phyloP scores from a whole-genome alignment of 768 basidiomycete species.

The Dioszegia crocea region DNA sequence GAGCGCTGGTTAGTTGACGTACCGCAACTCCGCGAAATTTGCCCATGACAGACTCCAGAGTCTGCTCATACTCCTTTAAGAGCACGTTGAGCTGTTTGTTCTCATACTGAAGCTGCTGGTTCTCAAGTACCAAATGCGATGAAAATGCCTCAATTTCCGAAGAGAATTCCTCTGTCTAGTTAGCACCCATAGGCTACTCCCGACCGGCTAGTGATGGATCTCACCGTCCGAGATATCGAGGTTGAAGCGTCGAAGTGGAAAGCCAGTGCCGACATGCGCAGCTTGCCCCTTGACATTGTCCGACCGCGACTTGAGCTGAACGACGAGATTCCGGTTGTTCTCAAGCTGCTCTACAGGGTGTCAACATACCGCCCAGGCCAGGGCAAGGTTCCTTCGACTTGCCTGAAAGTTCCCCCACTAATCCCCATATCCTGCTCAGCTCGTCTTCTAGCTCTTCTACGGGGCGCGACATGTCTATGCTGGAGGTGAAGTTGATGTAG shows the following conservation, averaged over 20 bases:
- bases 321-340: constrained; percentile 72
- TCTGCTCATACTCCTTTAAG: constrained; percentile 89
- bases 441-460: constrained; percentile 30
- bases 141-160: constrained; percentile 87
- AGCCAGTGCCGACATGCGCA: constrained; percentile 65
- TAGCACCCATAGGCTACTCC: too few species aligned
- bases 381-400: constrained; percentile 15
- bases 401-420: constrained; percentile 40
- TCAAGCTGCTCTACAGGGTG: constrained; percentile 54
- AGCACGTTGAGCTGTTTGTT: constrained; percentile 87
- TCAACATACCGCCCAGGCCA: background rate
- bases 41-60: constrained; percentile 92
- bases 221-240: constrained; percentile 65
- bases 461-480: background rate
- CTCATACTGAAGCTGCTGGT: constrained; percentile 84
- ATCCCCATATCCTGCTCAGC: constrained; percentile 22
- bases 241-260: constrained; percentile 76
- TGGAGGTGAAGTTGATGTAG: background rate
- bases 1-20: constrained; percentile 45
- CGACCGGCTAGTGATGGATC: constrained; percentile 1
- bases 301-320: constrained; percentile 64
- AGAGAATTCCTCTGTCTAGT: constrained; percentile 71
- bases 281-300: constrained; percentile 75
- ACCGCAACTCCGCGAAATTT: constrained; percentile 92
- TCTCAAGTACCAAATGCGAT: constrained; percentile 86